Conservation (phyloP, 1,284 basidiomycete species). For the Melampsora americana region DNA sequence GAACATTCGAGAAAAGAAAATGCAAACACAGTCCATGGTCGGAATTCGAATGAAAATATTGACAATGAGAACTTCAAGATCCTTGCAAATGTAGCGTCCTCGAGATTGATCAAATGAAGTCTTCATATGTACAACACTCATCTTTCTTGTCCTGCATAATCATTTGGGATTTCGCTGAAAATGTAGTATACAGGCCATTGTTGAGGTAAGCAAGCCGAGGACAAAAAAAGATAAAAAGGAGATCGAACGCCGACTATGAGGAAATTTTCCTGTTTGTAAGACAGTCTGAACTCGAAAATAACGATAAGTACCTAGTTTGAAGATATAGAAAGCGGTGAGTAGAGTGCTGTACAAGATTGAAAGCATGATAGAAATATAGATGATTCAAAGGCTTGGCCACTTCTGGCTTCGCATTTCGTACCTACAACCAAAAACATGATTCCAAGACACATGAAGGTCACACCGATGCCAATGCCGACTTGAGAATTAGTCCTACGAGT, state of each 20-base stretch:
- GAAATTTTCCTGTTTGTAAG: slow-evolving; percentile 33
- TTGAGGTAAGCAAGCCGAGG: slow-evolving; percentile 8
- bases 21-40: no score
- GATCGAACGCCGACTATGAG: slow-evolving; percentile 22
- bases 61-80: no score
- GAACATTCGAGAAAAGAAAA: no score
- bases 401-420: not conserved
- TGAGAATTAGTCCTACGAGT: not conserved
- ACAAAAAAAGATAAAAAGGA: slow-evolving; percentile 23
- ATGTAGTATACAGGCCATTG: slow-evolving; percentile 4
- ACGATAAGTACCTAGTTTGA: slow-evolving; percentile 19
- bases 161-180: no score
- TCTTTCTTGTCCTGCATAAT: no score
- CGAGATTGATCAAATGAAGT: no score
- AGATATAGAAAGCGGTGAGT: not conserved
- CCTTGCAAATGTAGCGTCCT: no score
- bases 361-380: not conserved
- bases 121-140: no score
- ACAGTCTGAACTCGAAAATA: slow-evolving; percentile 37
- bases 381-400: not conserved
- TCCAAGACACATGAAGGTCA: slow-evolving; percentile 26
- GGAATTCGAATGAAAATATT: no score
- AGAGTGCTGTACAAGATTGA: not conserved
- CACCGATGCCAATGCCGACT: slow-evolving; percentile 12
- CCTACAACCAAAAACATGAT: slow-evolving; percentile 26